Percentiles rank a stretch among this genome's conserved stretches.
Evolutionary conservation across 495 filamentous ascomycete genomes (phyloP).

Genomic region (Antarctomyces pellizariae): DNA sequence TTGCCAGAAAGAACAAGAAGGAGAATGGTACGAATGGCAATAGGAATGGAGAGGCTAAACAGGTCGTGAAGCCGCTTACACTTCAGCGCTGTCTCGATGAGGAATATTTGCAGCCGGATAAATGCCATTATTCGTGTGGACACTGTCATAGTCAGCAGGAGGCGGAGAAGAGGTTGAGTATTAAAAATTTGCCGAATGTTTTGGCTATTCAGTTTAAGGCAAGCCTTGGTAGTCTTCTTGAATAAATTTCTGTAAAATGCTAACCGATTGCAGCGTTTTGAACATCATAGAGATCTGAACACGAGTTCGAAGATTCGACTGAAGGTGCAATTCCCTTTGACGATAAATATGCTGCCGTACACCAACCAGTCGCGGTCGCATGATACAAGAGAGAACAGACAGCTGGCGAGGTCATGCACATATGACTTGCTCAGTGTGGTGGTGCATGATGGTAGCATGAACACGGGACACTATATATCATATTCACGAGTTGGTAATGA

Average conservation of each 20-base stretch:
- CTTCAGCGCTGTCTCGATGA: conserved; percentile 55
- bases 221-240: conserved; percentile 5
- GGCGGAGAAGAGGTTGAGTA: conserved; percentile 56
- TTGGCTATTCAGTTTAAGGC: conserved; percentile 87
- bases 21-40: conserved; percentile 14
- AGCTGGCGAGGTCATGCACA: conserved; percentile 29
- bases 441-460: conserved; percentile 69
- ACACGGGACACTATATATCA: conserved; percentile 75
- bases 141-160: conserved; percentile 47
- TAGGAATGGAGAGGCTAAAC: conserved; percentile 11
- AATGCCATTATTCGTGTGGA: conserved; percentile 59
- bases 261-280: conserved; percentile 37
- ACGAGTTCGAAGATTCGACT: conserved; percentile 58
- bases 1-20: conserved; percentile 22
- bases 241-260: neutral
- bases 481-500: conserved; percentile 60
- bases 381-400: conserved; percentile 20
- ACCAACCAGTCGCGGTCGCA: conserved; percentile 31
- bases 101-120: conserved; percentile 55
- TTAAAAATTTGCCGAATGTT: conserved; percentile 61
- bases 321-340: conserved; percentile 59
- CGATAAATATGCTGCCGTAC: conserved; percentile 72
- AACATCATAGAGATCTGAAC: conserved; percentile 35
- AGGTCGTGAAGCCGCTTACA: conserved; percentile 24
- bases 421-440: conserved; percentile 74